phyloP scores from a whole-genome alignment of 176 grass and related monocot species.

The Rhipidocladum racemiflorum region DNA sequence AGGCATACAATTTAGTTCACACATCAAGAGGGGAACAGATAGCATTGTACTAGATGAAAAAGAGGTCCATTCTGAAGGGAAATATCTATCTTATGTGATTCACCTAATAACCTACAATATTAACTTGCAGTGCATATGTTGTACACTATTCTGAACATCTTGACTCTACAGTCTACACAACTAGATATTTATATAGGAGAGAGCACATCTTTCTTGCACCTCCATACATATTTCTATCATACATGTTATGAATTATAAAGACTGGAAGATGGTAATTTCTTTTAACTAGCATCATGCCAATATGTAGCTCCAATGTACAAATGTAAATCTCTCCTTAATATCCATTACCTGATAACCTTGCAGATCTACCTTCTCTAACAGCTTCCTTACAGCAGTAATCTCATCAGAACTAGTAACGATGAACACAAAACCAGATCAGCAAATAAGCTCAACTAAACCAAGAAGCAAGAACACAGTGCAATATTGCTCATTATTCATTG shows the following conservation, averaged over 20 bases:
- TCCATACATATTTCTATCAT: neutral
- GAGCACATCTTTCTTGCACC: neutral
- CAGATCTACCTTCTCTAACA: slow-evolving; percentile 78
- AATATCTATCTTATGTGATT: slow-evolving; percentile 2
- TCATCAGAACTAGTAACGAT: slow-evolving; percentile 78
- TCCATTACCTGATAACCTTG: slow-evolving; percentile 84
- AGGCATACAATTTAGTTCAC: slow-evolving; percentile 29
- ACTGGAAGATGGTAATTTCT: neutral
- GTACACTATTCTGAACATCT: slow-evolving; percentile 28
- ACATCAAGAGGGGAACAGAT: slow-evolving; percentile 18
- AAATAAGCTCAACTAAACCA: slow-evolving; percentile 17
- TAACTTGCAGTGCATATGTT: slow-evolving; percentile 23
- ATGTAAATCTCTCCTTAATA: slow-evolving; percentile 11
- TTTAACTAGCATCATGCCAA: slow-evolving; percentile 9
- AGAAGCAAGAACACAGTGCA: neutral
- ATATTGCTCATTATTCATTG: neutral
- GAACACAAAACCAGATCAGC: slow-evolving; percentile 23
- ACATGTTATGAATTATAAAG: neutral
- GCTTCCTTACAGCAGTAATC: slow-evolving; percentile 58
- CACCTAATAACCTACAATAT: neutral
- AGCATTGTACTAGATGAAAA: neutral
- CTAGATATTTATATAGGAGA: slow-evolving; percentile 11
- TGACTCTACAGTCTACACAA: neutral
- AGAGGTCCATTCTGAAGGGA: neutral
- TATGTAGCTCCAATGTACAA: slow-evolving; percentile 11